phyloP scores from a whole-genome alignment of 2,329 filamentous ascomycete species.

The Graphiopsis chlorocephala region DNA sequence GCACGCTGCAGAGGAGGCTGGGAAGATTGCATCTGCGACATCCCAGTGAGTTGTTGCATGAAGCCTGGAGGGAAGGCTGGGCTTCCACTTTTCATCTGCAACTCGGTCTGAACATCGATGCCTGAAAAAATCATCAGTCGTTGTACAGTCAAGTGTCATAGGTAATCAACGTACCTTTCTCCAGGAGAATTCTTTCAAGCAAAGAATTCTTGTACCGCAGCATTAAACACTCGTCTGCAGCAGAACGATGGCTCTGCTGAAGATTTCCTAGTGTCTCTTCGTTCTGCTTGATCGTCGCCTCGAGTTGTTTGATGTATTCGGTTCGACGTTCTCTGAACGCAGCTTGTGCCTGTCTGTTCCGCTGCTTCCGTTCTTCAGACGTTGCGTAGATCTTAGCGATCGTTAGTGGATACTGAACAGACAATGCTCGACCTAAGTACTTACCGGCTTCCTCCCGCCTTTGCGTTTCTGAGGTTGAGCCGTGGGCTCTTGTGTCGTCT shows the following conservation, averaged over 20 bases:
- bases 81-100: conserved; percentile 87
- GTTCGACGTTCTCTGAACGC: conserved; percentile 95
- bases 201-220: conserved; percentile 97
- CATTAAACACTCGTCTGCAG: conserved; percentile 96
- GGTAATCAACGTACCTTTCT: conserved; percentile 67
- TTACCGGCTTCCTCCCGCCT: conserved; percentile 93
- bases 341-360: conserved; percentile 94
- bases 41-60: conserved; percentile 54
- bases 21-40: conserved; percentile 52
- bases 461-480: conserved; percentile 77
- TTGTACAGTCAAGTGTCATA: background rate
- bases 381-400: conserved; percentile 84
- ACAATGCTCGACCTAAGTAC: conserved; percentile 34
- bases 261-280: conserved; percentile 90
- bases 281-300: conserved; percentile 95
- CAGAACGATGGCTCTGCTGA: conserved; percentile 89
- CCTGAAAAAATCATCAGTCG: conserved; percentile 50
- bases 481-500: conserved; percentile 43
- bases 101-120: conserved; percentile 94
- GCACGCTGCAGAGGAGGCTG: conserved; percentile 68
- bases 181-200: conserved; percentile 88
- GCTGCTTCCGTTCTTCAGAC: conserved; percentile 95
- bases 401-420: background rate
- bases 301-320: conserved; percentile 98
- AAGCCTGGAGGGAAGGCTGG: conserved; percentile 70